Evolutionary conservation across 225 moss, liverwort and hornwort species (phyloP), one percentile per base, ranked within the genome.

Genomic region (Bryum argenteum): DNA sequence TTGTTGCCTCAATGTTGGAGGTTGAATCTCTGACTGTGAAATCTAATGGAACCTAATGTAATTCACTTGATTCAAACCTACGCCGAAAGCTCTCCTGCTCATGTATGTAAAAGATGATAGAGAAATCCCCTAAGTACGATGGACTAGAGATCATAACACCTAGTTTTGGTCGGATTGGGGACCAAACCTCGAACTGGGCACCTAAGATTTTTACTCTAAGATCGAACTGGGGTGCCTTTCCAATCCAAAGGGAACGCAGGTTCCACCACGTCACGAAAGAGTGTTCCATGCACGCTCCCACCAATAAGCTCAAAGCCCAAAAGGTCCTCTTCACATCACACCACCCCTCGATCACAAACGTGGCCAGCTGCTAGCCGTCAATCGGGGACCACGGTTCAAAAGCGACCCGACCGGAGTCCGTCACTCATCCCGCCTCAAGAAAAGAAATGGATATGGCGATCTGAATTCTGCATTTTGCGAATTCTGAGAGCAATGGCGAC

Each of bases 391-490:
- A 50, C 24, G 42, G 55, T 39, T 47, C 21, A 19, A 37, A 42
- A 10, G 9, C 14, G 61, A 24, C 56, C 28, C 56, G 26, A 15
- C 3, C 28, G 5, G 2, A 18, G 51, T 21, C 14, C 33, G 14
- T 57, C 72, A 8, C 39, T 48, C 57, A 28, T 56, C 51, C 37
- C 2, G 18, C 12, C 2, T 2, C 2, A 5, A 28, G 5, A 6
- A 19, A 62, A 54, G 68, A 75, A 62, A 70, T 68, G 79, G 79
- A 63, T 73, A 77, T 77, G 79, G 79, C 79, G 44, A n/a, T 22
- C 8, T 21, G 0, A 48, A 4, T 38, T 26, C 6, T 1, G 50
- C 40, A 65, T 7, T 69, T 11, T 4, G 51, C 42, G 15, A 40
- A 24, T 10, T 55, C 10, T 6, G 15, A 15, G 28, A 28, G 33